Evolutionary conservation across 345 rosid species (phyloP), one percentile per base, ranked within the genome.

Genomic region (Brassica napus): DNA sequence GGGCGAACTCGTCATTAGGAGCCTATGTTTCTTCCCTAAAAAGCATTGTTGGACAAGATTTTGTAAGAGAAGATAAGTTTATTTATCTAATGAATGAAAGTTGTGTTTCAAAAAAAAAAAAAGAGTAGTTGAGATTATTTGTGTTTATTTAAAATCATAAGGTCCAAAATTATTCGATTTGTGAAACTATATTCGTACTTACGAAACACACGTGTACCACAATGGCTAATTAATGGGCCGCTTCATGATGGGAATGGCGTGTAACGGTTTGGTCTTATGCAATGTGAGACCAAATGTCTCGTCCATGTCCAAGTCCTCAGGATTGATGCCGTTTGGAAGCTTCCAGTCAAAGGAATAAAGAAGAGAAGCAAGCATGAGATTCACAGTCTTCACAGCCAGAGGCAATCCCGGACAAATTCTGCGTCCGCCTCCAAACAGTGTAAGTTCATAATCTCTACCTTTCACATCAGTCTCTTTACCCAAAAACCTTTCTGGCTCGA

Each of bases 301-400:
- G 1, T 81, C 68, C 89, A 85, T 85, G 77, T 86, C 87, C 34
- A 86, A 68, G 7, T 83, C 82, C 5, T 82, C 75, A 7, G 24
- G 28, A 67, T 1, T 68, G 74, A 68, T 35, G 18, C 74, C 85
- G 4, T 65, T 52, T 2, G 88, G 84, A 1, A 85, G 77, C 6
- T 80, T 73, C 91, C 91, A 88, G 11, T 88, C 85, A 73, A 88
- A 88, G 7, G 74, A 76, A 62, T 77, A 79, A 12, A 87, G 58
- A 16, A 87, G 75, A 37, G 84, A 73, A 55, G 82, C 89, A 82
- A 90, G 72, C 83, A 85, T 81, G 2, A 84, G 30, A 49, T 76
- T 80, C 49, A 89, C 24, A 74, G 70, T 82, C 31, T 79, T 82
- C 8, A 54, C 10, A 1, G 82, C 91, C 42, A 87, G 24, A 8